phyloP scores from a whole-genome alignment of 345 rosid species.

The Ricinus communis region DNA sequence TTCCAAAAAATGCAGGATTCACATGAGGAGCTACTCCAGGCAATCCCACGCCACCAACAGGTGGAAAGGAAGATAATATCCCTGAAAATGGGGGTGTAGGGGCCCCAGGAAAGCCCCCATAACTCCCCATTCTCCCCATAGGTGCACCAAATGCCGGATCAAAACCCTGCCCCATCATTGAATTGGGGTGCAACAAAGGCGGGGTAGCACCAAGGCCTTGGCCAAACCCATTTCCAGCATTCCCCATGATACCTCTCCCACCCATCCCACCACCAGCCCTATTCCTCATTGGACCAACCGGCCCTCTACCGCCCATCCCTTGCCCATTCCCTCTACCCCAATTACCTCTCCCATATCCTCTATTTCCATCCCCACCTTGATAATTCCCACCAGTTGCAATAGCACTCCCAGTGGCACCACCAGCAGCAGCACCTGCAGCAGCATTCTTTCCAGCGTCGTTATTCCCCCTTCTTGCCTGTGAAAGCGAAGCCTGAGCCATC shows the following conservation, averaged over 20 bases:
- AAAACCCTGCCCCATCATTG: conserved; percentile 84
- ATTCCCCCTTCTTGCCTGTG: conserved; percentile 51
- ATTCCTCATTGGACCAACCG: conserved; percentile 65
- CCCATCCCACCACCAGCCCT: conserved; percentile 66
- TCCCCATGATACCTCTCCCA: conserved; percentile 63
- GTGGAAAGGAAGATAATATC: conserved; percentile 60
- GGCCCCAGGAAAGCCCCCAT: conserved; percentile 74
- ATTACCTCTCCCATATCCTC: conserved; percentile 65
- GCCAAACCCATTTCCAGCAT: conserved; percentile 70
- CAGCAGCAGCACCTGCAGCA: conserved; percentile 20
- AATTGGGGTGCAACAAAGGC: conserved; percentile 65
- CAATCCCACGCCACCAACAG: conserved; percentile 63
- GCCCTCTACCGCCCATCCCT: conserved; percentile 72
- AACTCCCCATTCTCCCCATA: conserved; percentile 73
- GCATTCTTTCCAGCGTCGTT: conserved; percentile 47
- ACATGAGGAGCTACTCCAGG: conserved; percentile 90
- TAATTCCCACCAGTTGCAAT: conserved; percentile 53
- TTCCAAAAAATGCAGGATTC: conserved; percentile 78
- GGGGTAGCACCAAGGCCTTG: conserved; percentile 63
- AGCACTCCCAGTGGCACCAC: neutral
- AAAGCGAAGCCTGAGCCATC: conserved; percentile 37
- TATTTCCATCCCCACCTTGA: conserved; percentile 70
- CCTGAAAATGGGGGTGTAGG: conserved; percentile 70
- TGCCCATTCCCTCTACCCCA: conserved; percentile 68
- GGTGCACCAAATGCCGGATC: conserved; percentile 82